Evolutionary conservation across 2,329 filamentous ascomycete species (phyloP), one percentile per base, ranked within the genome.

Genomic region (Ilyonectria mors-panacis): DNA sequence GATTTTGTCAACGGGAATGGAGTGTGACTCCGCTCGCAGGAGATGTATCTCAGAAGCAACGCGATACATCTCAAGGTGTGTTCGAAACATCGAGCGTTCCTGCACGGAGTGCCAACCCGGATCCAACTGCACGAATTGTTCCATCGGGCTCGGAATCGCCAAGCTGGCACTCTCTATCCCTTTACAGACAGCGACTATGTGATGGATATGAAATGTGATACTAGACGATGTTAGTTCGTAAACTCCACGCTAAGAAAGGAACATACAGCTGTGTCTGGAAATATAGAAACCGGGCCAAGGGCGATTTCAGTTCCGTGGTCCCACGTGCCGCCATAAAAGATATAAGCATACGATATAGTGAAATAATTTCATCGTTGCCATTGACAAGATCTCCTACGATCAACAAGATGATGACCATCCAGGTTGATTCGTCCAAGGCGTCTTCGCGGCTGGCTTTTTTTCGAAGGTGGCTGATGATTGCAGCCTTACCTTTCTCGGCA

Each of bases 391-490:
- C 39, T 8, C 39, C 39, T 42, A 42, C 6, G n/a, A 42, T 42
- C 39, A 42, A n/a, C n/a, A n/a, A 8, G n/a, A n/a, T n/a, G 39
- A 42, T 42, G 17, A 9, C 39, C 6, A 17, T n/a, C 39, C 39
- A 42, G 15, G 39, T 42, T n/a, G n/a, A 15, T n/a, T 42, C 39
- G 15, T 42, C 39, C 39, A 42, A n/a, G 15, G 39, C 39, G 19
- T n/a, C n/a, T n/a, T n/a, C 39, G n/a, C 15, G 8, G 39, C 17
- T 42, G 39, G 39, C 39, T 8, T 17, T 42, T n/a, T 42, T n/a
- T 2, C 39, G 39, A n/a, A 42, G 39, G 17, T 50, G 51, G 33
- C 48, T 47, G 42, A 59, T 45, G 53, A 56, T 63, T 4, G n/a
- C 39, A n/a, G 39, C 39, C 6, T 17, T 15, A 42, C 6, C n/a